Percentiles rank a stretch among this genome's conserved stretches.
Conservation (phyloP, 257 asterid genomes). For the Ophiorrhiza pumila region DNA sequence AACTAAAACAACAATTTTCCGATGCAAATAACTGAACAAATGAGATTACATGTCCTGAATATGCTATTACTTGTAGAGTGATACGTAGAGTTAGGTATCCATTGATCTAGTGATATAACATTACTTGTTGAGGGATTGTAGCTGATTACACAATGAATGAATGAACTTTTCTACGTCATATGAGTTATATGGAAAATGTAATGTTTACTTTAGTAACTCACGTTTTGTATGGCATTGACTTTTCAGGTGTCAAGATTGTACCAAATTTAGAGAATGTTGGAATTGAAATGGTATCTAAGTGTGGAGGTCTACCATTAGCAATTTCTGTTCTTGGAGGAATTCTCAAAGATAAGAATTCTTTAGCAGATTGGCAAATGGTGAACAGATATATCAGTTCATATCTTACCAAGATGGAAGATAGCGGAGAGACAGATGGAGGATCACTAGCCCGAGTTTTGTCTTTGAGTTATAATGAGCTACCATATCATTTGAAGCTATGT, state of each 20-base stretch:
- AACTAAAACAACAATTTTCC: too few species aligned
- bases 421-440: neutral
- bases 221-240: neutral
- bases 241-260: neutral
- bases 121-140: neutral
- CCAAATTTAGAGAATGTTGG: slow-evolving; percentile 6
- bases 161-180: neutral
- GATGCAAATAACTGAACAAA: too few species aligned
- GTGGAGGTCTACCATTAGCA: slow-evolving; percentile 42
- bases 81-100: too few species aligned
- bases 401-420: neutral
- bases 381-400: neutral
- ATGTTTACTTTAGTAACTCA: too few species aligned
- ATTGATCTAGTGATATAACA: too few species aligned
- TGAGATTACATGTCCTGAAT: neutral
- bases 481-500: slow-evolving; percentile 6
- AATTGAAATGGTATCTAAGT: slow-evolving; percentile 12
- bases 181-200: neutral
- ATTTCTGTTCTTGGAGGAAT: slow-evolving; percentile 41
- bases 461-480: slow-evolving; percentile 10
- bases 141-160: neutral
- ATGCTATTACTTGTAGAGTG: too few species aligned
- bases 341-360: slow-evolving; percentile 13
- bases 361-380: slow-evolving; percentile 11
- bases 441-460: neutral